Conservation (phyloP, 306 rosid genomes). For the Senna tora region DNA sequence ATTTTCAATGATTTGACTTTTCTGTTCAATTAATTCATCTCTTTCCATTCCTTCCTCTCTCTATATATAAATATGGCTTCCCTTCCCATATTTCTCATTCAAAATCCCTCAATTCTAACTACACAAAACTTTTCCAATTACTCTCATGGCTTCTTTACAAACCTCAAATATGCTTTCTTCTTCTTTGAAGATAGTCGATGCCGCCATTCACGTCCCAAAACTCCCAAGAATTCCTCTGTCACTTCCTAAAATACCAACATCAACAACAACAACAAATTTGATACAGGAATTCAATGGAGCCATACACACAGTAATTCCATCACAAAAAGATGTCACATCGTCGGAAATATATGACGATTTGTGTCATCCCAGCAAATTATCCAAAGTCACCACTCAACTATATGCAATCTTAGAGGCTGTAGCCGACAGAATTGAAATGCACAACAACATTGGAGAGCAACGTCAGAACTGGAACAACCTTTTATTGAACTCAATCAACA, state of each 20-base stretch:
- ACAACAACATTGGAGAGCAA: slow-evolving; percentile 53
- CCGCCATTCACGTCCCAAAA: slow-evolving; percentile 50
- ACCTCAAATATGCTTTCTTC: slow-evolving; percentile 38
- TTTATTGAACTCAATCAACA: slow-evolving; percentile 56
- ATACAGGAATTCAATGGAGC: slow-evolving; percentile 27
- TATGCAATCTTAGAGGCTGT: slow-evolving; percentile 56
- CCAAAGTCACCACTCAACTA: slow-evolving; percentile 40
- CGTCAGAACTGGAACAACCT: slow-evolving; percentile 71
- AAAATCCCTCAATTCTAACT: no score
- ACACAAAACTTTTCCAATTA: not conserved
- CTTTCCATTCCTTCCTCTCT: no score
- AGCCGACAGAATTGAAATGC: slow-evolving; percentile 63
- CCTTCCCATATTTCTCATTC: no score
- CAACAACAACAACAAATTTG: slow-evolving; percentile 25
- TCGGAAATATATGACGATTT: not conserved
- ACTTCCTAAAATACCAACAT: slow-evolving; percentile 12
- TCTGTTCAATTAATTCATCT: no score
- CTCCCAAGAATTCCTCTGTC: slow-evolving; percentile 36
- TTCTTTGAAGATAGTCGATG: slow-evolving; percentile 43
- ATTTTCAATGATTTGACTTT: no score
- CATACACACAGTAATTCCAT: not conserved
- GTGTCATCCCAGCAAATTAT: not conserved
- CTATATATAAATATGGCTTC: no score
- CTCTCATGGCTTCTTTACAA: slow-evolving; percentile 38
- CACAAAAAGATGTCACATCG: slow-evolving; percentile 12